Evolutionary conservation across 78 protist species (phyloP).

Genomic region (Dictyostelium intermedium): DNA sequence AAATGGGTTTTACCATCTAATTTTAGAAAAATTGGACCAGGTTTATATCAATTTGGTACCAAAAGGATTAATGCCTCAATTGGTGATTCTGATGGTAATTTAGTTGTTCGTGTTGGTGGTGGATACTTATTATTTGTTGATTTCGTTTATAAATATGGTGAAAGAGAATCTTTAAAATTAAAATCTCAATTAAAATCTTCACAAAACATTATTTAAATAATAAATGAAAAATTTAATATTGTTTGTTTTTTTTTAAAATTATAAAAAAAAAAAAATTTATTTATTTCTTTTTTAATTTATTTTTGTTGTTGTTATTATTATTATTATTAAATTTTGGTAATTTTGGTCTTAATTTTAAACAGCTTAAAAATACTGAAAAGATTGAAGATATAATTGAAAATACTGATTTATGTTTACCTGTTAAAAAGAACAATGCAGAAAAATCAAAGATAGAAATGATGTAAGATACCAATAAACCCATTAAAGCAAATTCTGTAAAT

Average conservation of each 20-base stretch:
- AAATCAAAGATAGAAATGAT: background rate
- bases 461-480: background rate
- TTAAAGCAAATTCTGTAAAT: background rate
- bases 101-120: conserved; percentile 59
- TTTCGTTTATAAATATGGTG: conserved; percentile 31
- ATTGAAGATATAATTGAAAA: background rate
- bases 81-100: background rate
- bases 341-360: background rate
- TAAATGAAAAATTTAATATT: background rate
- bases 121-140: conserved; percentile 11
- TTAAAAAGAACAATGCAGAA: background rate
- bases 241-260: too few species aligned
- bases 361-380: background rate
- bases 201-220: background rate
- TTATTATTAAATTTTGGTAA: background rate
- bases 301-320: background rate
- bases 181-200: background rate
- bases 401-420: background rate
- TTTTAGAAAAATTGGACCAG: background rate
- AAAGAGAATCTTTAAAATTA: conserved; percentile 8
- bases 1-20: conserved; percentile 34
- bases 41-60: conserved; percentile 39
- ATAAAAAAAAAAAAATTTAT: background rate
- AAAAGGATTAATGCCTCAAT: conserved; percentile 12
- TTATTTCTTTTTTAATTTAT: background rate